These are phyloP conservation scores for Amauroascus verrucosus DNA, from an alignment of 2,329 filamentous ascomycete species.

Conservation along the genomic window DNA sequence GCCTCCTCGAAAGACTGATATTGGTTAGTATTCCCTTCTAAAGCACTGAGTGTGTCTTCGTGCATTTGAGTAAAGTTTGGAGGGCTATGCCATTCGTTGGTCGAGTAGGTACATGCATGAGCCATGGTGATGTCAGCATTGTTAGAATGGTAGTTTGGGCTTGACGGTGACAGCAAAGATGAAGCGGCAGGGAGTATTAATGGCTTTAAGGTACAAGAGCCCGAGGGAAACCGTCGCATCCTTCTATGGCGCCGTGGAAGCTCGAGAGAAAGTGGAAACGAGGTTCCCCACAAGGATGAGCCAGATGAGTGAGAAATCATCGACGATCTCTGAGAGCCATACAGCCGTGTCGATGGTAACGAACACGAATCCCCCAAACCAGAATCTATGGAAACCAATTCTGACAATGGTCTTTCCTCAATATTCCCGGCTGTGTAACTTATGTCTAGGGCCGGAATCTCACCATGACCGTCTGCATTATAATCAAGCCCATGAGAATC, in stretches of 20 bases:
- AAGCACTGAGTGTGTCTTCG: constrained; percentile 26
- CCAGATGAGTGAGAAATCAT: constrained; percentile 21
- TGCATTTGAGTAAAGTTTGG: constrained; percentile 4
- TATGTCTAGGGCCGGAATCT: constrained; percentile 8
- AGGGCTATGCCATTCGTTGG: constrained; percentile 7
- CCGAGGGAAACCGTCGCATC: constrained; percentile 29
- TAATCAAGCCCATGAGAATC: not conserved
- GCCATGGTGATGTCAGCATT: not conserved
- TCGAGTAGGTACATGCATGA: constrained; percentile 9
- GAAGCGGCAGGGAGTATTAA: constrained; percentile 23
- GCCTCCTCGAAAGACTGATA: constrained; percentile 22
- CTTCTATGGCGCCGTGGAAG: constrained; percentile 20
- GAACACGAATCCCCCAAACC: constrained; percentile 19
- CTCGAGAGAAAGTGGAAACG: constrained; percentile 21
- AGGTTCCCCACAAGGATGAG: constrained; percentile 18
- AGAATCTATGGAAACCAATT: constrained; percentile 19
- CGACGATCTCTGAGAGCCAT: constrained; percentile 22
- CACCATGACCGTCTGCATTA: constrained; percentile 1
- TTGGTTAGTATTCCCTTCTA: constrained; percentile 23
- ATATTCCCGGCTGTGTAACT: not conserved
- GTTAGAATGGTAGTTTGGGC: not conserved
- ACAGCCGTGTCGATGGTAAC: constrained; percentile 11
- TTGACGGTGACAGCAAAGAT: constrained; percentile 13
- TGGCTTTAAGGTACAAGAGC: constrained; percentile 28
- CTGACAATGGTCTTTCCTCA: constrained; percentile 11